Base-by-base conservation (phyloP, 345 rosid genomes). In the Boechera stricta region DNA sequence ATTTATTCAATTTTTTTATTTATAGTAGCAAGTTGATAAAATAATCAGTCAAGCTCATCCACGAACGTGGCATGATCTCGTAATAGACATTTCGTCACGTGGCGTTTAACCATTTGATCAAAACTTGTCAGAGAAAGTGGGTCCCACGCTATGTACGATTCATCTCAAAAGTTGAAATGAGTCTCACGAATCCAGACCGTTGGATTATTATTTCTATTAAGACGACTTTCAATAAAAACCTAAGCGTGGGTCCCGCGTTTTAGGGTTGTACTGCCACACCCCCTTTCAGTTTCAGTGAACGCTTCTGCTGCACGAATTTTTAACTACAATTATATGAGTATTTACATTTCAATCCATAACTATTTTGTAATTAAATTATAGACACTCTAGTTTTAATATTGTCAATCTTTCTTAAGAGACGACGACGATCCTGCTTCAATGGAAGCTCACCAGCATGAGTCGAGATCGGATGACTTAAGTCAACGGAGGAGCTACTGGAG, bases 401-500 rank as follows among this genome's bases (percentile, higher is more conserved):
- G 26, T n/a, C 28, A 42, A 18, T 62, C 35, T 41, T 47, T 41
- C 15, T 28, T 21, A 6, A 4, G 54, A 10, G 56, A 9, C n/a
- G 56, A 52, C 6, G 41, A 60, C 60, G 69, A 62, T 18, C 5
- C 28, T 45, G 47, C 67, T 63, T 12, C 45, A 36, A 77, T 72
- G 81, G 81, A 64, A 71, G 53, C 72, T 64, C 77, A 47, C 39
- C 60, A 35, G 61, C 67, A 44, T 1, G 72, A 72, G 3, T 47
- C 72, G 31, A 39, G 35, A 59, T 32, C 69, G 41, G 56, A 51
- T 31, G 73, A 66, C n/a, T 28, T 11, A 8, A 39, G 21, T 36
- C 47, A 45, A 28, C 81, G 24, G 29, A 83, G 77, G 78, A 84
- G 83, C 73, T 92, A 90, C 84, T 90, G 98, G 98, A 80, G 95